Evolutionary conservation across 768 basidiomycete genomes (phyloP).

Genomic region (Kwoniella dendrophila): DNA sequence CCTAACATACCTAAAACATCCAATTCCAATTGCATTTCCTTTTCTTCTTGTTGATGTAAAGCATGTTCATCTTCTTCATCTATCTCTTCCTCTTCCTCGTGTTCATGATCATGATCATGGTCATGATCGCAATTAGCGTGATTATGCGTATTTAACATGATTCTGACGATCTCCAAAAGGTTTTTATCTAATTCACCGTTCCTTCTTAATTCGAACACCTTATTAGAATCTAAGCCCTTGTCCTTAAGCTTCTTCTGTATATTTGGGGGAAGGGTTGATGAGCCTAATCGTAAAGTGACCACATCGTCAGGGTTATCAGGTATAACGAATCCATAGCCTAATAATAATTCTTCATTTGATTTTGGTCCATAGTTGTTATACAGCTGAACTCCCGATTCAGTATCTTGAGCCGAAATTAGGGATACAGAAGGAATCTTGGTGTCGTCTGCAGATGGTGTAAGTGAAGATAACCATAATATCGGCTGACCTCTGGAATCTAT

Average conservation of each 20-base stretch:
- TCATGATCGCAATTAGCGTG: conserved; percentile 12
- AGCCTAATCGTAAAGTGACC: conserved; percentile 73
- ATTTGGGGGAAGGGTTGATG: conserved; percentile 51
- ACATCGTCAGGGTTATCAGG: conserved; percentile 81
- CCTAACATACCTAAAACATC: conserved; percentile 68
- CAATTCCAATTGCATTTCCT: conserved; percentile 63
- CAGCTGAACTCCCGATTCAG: conserved; percentile 63
- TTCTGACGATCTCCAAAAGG: conserved; percentile 53
- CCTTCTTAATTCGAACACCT: conserved; percentile 36
- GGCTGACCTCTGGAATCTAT: conserved; percentile 69
- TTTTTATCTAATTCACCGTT: conserved; percentile 46
- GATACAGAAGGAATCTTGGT: conserved; percentile 60
- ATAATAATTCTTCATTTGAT: conserved; percentile 82
- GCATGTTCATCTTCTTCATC: conserved; percentile 46
- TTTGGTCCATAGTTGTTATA: conserved; percentile 93
- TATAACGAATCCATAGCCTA: conserved; percentile 88
- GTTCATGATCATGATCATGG: conserved; percentile 31
- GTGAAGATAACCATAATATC: conserved; percentile 74
- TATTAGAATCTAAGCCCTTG: conserved; percentile 62
- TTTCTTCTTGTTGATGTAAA: conserved; percentile 42
- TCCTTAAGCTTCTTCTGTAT: conserved; percentile 26
- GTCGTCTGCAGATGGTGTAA: conserved; percentile 1
- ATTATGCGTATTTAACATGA: conserved; percentile 40
- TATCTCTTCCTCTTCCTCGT: too few species aligned
- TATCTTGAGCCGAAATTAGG: conserved; percentile 63